Evolutionary conservation across 208 protist genomes (phyloP).

Genomic region (Trichomonas tenax): DNA sequence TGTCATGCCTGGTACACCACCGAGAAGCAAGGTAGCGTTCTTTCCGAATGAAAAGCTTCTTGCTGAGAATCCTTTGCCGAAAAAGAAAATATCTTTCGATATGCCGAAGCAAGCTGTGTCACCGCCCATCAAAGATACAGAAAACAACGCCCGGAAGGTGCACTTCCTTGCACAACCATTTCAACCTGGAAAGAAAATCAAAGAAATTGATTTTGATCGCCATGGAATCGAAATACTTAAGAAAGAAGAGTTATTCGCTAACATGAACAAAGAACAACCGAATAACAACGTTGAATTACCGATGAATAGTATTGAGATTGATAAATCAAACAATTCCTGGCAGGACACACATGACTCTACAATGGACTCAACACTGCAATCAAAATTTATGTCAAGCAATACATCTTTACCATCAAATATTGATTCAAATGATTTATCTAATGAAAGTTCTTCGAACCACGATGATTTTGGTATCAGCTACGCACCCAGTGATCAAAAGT

Average conservation of each 20-base stretch:
- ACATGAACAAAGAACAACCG: neutral
- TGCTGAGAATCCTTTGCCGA: neutral
- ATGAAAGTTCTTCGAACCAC: no score
- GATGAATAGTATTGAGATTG: neutral
- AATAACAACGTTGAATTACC: neutral
- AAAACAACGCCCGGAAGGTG: neutral
- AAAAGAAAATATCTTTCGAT: neutral
- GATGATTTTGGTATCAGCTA: neutral
- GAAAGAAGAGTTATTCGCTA: neutral
- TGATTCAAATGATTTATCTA: no score
- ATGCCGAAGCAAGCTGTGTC: neutral
- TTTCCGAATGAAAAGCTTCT: neutral
- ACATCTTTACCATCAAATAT: neutral
- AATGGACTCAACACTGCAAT: neutral
- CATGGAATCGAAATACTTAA: neutral
- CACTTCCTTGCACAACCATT: neutral
- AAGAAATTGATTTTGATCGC: neutral
- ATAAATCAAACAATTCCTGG: neutral
- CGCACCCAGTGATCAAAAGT: neutral
- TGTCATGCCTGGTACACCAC: neutral
- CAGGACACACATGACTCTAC: neutral
- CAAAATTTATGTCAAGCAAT: neutral
- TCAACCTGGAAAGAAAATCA: neutral
- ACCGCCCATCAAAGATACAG: neutral
- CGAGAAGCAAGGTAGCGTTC: neutral